Base-by-base conservation (phyloP, 2,329 filamentous ascomycete genomes). In the Ophiocordyceps australis region DNA sequence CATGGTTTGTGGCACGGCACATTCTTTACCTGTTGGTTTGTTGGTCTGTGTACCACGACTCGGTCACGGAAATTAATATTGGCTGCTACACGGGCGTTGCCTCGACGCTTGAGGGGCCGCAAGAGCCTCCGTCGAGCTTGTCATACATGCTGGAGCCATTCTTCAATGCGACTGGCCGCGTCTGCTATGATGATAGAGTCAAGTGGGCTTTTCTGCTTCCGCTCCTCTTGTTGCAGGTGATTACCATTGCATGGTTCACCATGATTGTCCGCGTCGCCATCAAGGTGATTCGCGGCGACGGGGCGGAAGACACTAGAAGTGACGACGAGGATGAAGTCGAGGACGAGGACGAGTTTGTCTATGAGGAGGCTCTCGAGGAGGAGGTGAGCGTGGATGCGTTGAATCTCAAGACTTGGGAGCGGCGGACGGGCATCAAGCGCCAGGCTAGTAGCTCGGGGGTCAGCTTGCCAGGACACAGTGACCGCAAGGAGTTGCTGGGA, bases 241-340 rank as follows among this genome's bases (percentile, higher is more conserved):
- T 98, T 27, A 83, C 79, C 17, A 56, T 92, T 19, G 62, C 79
- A 33, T 95, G 89, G 89, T 92, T 95, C 43, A 63, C 60, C 33
- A 78, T 93, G 72, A 93, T 95, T 37, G 52, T 85, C 20, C 70
- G 73, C 30, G 79, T 98, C 3, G 83, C 83, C 14, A 62, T 77
- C 33, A 74, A 75, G 32, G 83, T 95, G 5, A 45, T 95, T 19
- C 66, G 63, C 26, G 85, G 86, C 17, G 67, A 63, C 20, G 61
- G 69, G 17, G 83, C 86, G 5, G 83, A 94, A 35, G 89, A 98
- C 43, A 66, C 71, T 12, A 72, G 89, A 29, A 92, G 81, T 34
- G 86, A 94, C 38, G 81, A 82, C 35, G 65, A 35, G 65, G 69
- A 70, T 13, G 65, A 76, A 31, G 72, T 76, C 34, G 65, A 70